Base-by-base conservation (phyloP, 352 stramenopile genomes). In the Pythium phragmitis region DNA sequence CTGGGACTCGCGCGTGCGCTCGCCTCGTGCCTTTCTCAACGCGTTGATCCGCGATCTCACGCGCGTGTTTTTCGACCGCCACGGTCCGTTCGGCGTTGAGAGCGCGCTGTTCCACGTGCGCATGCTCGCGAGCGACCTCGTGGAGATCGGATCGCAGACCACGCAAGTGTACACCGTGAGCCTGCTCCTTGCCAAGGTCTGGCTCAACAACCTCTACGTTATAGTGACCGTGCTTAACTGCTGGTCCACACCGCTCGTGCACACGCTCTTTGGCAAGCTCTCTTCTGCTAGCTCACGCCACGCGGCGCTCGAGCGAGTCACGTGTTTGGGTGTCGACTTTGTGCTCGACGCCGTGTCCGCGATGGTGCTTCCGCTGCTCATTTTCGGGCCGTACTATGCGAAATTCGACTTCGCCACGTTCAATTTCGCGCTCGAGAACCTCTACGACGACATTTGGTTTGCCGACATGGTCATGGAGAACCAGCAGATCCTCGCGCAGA, bases 191-290 rank as follows among this genome's bases (percentile, higher is more conserved):
- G 65, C 77, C 0, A 70, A 69, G 14, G 54, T 69, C 13, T 86
- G 76, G 76, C 73, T 86, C 52, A 89, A 89, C 49, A 69, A 77
- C 45, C 30, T 72, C 7, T 82, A 72, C 3, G 77, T 87, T 14
- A 52, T 19, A 7, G 30, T 86, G n/a, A 67, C 80, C 13, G 70
- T 79, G n/a, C 23, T 63, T 23, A 85, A 79, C 28, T 78, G 65
- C 42, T 79, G 72, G 65, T 69, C 68, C 0, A 78, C 70, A 2
- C 72, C 70, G 17, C 30, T 70, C 3, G n/a, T 81, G 16, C 69
- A 53, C 16, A 23, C 59, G 36, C 17, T 76, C 2, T 64, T 72
- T 5, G 60, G 64, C 23, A 60, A 54, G 3, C 11, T 60, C 5
- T n/a, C 67, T 16, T 66, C 57, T 4, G 26, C 26, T 4, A 1